Base-by-base conservation (phyloP, 495 filamentous ascomycete genomes). In the Aspergillus baeticus region DNA sequence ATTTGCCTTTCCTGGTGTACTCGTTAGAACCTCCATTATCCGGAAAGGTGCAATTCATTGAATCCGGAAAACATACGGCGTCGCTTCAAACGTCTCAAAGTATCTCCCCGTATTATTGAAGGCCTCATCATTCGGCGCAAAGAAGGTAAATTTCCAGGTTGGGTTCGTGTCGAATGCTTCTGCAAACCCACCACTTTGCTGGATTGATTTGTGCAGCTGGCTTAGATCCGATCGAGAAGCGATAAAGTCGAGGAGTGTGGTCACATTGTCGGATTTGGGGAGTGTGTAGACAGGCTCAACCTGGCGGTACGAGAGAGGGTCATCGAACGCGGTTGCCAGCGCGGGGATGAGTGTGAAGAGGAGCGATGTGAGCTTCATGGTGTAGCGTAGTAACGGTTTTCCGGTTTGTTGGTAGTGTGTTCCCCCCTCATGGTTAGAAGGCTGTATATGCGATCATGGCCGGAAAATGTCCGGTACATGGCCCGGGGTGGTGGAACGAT, bases 101-200 rank as follows among this genome's bases (percentile, higher is more conserved):
- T 54, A 54, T 4, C 38, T 8, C 4, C 38, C 15, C 1, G 51
- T 54, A 35, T 44, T n/a, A 13, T 44, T 23, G 21, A 54, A 44
- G 0, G 26, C 51, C 5, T 54, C 38, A 21, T 54, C 33, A 22
- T 44, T 54, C 2, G 51, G 37, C 1, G 38, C 51, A 20, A 54
- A 54, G n/a, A 23, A 54, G 33, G 23, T 44, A 7, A 54, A 54
- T 17, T 44, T 44, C 39, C 37, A 54, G 1, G 51, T 45, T 10
- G 39, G 51, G 20, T 29, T 33, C 10, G 51, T 54, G 23, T 34
- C 17, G 15, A 54, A 54, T n/a, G 51, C 23, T 23, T 35, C n/a
- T 8, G 18, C 8, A 13, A 54, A 54, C 4, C 51, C 51, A 15
- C 23, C 51, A 13, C 38, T 45, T 34, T 18, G 5, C 6, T 15